Percentiles rank a stretch among this genome's conserved stretches.
Evolutionary conservation across 1,284 basidiomycete species (phyloP).

Genomic region (Athelia sp.): DNA sequence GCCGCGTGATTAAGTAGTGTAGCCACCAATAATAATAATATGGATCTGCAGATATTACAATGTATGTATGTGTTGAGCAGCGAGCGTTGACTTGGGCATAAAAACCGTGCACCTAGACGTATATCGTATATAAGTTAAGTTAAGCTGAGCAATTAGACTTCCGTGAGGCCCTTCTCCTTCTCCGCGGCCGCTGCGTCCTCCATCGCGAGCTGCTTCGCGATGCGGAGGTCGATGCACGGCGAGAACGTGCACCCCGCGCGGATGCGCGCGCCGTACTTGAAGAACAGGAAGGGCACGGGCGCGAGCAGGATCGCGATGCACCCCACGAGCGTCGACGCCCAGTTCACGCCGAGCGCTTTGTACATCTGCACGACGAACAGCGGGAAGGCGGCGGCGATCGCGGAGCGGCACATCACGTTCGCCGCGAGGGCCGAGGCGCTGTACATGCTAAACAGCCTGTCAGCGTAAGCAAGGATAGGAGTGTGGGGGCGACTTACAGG

Average conservation of each 20-base stretch:
- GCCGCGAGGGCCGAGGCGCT: conserved; percentile 67
- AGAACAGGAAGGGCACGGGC: conserved; percentile 39
- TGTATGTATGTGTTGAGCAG: too few relatives aligned
- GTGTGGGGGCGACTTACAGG: background rate
- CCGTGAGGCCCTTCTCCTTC: too few relatives aligned
- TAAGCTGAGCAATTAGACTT: too few relatives aligned
- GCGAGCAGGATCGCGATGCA: conserved; percentile 45
- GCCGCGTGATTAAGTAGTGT: too few relatives aligned
- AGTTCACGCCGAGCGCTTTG: conserved; percentile 43
- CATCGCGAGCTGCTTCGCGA: conserved; percentile 3
- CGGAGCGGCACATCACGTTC: conserved; percentile 65
- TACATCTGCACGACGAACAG: conserved; percentile 66
- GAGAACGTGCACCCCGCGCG: conserved; percentile 16
- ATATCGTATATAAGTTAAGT: too few relatives aligned
- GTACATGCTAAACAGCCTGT: conserved; percentile 17
- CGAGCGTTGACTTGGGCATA: too few relatives aligned
- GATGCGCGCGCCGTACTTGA: background rate
- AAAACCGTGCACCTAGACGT: too few relatives aligned
- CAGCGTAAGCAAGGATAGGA: too few relatives aligned
- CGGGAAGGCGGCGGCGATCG: conserved; percentile 64
- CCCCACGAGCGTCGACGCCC: conserved; percentile 50
- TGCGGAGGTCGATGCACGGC: background rate
- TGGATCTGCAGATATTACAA: too few relatives aligned
- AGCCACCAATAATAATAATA: too few relatives aligned
- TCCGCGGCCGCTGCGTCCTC: conserved; percentile 10